phyloP scores from a whole-genome alignment of 805 yeast genomes.

The Candida dendrica region DNA sequence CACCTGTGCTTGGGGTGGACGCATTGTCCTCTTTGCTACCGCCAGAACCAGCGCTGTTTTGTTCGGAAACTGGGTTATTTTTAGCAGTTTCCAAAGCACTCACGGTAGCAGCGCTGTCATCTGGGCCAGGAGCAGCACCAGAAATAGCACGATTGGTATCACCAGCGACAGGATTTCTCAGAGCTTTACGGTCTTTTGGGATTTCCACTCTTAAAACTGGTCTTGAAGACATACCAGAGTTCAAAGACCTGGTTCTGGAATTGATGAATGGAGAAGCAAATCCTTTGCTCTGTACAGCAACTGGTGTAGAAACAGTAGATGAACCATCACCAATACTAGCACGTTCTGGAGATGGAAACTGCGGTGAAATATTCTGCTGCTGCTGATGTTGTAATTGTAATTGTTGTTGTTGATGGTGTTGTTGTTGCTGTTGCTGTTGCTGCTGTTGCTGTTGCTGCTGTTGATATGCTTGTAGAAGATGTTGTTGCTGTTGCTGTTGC shows the following conservation, averaged over 20 bases:
- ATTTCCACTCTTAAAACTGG: slow-evolving; percentile 22
- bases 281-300: slow-evolving; percentile 2
- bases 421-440: slow-evolving; percentile 4
- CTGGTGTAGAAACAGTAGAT: slow-evolving; percentile 5
- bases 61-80: neutral
- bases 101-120: slow-evolving; percentile 5
- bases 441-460: slow-evolving; percentile 1
- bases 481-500: no score
- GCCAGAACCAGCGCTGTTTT: neutral
- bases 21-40: slow-evolving; percentile 6
- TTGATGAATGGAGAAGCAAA: slow-evolving; percentile 1
- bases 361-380: slow-evolving; percentile 4
- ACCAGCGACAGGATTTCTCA: neutral
- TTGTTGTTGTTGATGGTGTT: no score
- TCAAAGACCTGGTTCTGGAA: slow-evolving; percentile 15
- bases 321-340: neutral
- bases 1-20: slow-evolving; percentile 2
- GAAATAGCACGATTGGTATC: neutral
- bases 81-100: slow-evolving; percentile 10
- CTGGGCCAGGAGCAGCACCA: neutral
- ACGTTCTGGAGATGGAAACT: slow-evolving; percentile 2
- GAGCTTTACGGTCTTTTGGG: slow-evolving; percentile 7
- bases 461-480: neutral
- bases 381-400: slow-evolving; percentile 2
- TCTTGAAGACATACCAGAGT: slow-evolving; percentile 16